phyloP scores from a whole-genome alignment of 208 protist genomes.

The Angomonas deanei region DNA sequence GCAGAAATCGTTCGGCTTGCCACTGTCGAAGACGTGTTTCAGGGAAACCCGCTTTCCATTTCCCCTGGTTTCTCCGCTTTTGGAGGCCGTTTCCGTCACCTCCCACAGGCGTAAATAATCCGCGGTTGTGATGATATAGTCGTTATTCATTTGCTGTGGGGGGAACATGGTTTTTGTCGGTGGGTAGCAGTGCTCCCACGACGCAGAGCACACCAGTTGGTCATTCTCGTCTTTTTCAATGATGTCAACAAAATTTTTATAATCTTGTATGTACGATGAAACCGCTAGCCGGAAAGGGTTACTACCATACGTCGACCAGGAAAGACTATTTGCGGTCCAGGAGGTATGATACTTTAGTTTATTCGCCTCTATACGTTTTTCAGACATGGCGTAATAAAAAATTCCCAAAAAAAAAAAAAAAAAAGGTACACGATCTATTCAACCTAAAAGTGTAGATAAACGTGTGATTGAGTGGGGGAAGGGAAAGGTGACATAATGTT shows the following conservation, averaged over 20 bases:
- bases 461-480: no score
- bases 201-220: constrained; percentile 51
- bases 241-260: constrained; percentile 94
- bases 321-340: constrained; percentile 95
- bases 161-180: constrained; percentile 96
- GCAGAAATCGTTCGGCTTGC: constrained; percentile 94
- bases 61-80: neutral
- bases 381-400: neutral
- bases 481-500: no score
- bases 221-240: constrained; percentile 74
- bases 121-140: constrained; percentile 96
- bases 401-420: neutral
- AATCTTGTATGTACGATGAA: constrained; percentile 94
- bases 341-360: constrained; percentile 89
- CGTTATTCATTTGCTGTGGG: constrained; percentile 72
- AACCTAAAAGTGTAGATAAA: neutral
- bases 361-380: constrained; percentile 16
- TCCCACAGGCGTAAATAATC: constrained; percentile 99
- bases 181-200: constrained; percentile 97
- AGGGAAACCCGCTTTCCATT: constrained; percentile 45
- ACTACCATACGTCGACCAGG: constrained; percentile 71
- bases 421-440: neutral
- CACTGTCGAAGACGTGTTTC: constrained; percentile 87
- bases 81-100: constrained; percentile 40
- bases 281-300: constrained; percentile 90